phyloP scores from a whole-genome alignment of 2,329 filamentous ascomycete genomes.

The Monilinia laxa region DNA sequence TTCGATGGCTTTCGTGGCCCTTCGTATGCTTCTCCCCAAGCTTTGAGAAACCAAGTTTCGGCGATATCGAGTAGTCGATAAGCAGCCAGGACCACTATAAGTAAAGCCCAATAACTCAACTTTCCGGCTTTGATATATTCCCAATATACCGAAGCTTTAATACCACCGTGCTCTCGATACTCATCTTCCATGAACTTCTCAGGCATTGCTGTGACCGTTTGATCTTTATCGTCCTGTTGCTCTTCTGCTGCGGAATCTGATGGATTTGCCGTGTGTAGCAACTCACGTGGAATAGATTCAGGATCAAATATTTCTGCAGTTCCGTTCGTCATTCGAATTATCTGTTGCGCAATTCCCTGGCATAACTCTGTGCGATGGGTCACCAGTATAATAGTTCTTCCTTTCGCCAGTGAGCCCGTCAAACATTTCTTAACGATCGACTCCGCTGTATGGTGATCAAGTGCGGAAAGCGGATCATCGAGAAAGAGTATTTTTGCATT shows the following conservation, averaged over 20 bases:
- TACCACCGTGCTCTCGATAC: constrained; percentile 69
- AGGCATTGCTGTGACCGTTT: constrained; percentile 50
- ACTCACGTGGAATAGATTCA: constrained; percentile 34
- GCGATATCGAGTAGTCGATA: constrained; percentile 65
- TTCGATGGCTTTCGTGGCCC: constrained; percentile 34
- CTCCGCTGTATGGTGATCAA: constrained; percentile 65
- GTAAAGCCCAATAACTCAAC: constrained; percentile 67
- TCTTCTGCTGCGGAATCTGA: constrained; percentile 33
- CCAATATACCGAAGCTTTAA: constrained; percentile 76
- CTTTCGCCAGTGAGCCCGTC: constrained; percentile 52
- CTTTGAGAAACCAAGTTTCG: constrained; percentile 79
- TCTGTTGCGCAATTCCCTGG: constrained; percentile 67
- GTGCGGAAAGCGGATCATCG: constrained; percentile 59
- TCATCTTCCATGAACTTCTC: constrained; percentile 82
- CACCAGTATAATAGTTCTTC: constrained; percentile 56
- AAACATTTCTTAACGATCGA: constrained; percentile 58
- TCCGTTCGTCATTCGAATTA: constrained; percentile 67
- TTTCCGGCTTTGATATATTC: constrained; percentile 81
- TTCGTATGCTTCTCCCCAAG: constrained; percentile 78
- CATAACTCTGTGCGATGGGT: constrained; percentile 71
- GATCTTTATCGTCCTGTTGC: constrained; percentile 38
- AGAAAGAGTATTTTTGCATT: constrained; percentile 53
- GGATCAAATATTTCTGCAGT: constrained; percentile 42
- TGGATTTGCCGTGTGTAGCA: constrained; percentile 29
- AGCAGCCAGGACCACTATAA: constrained; percentile 61